Conservation (phyloP, 2,329 filamentous ascomycete species). For the Colletotrichum sidae region DNA sequence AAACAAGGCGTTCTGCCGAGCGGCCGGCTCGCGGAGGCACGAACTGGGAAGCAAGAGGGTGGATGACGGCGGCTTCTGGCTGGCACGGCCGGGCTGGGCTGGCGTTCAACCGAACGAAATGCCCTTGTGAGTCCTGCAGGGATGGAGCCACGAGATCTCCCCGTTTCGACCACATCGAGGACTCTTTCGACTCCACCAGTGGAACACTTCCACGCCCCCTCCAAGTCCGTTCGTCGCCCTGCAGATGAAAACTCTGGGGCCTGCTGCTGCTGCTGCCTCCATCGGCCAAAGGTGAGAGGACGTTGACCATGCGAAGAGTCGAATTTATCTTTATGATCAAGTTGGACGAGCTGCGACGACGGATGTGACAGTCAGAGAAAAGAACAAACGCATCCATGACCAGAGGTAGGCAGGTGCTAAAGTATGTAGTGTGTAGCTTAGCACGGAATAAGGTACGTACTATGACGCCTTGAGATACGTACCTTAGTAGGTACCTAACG, state of each 20-base stretch:
- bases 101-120: conserved; percentile 37
- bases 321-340: not conserved
- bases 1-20: conserved; percentile 29
- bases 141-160: conserved; percentile 40
- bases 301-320: not conserved
- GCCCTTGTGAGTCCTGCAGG: conserved; percentile 38
- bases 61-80: conserved; percentile 27
- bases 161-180: conserved; percentile 39
- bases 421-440: conserved; percentile 9
- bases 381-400: conserved; percentile 1
- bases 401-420: conserved; percentile 6
- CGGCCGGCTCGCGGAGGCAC: conserved; percentile 21
- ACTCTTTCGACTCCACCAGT: conserved; percentile 32
- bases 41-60: conserved; percentile 26
- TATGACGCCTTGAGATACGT: no score
- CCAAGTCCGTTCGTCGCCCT: conserved; percentile 24
- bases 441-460: not conserved
- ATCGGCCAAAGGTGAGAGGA: conserved; percentile 4
- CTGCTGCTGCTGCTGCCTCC: conserved; percentile 19
- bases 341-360: not conserved
- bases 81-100: conserved; percentile 31
- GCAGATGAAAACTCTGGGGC: conserved; percentile 31
- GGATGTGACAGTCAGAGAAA: conserved; percentile 4
- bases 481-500: not conserved
- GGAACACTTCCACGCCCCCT: conserved; percentile 36